Percentiles rank a stretch among this genome's conserved stretches.
phyloP scores from a whole-genome alignment of 805 yeast genomes.

The Hanseniaspora taiwanica region DNA sequence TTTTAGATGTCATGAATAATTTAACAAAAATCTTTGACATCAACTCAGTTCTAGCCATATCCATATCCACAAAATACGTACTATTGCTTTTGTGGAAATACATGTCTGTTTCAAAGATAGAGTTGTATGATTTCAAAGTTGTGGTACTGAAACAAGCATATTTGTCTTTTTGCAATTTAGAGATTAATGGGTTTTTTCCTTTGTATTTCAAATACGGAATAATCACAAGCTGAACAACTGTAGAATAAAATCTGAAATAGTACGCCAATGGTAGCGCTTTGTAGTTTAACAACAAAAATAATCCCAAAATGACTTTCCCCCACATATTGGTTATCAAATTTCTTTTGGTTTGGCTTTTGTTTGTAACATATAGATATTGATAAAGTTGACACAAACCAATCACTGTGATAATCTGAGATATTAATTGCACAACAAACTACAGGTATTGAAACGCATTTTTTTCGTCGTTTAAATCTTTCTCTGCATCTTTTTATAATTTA shows the following conservation, averaged over 20 bases:
- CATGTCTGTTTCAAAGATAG: conserved; percentile 73
- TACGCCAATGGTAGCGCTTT: conserved; percentile 62
- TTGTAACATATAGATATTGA: too few relatives aligned
- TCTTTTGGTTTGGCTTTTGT: background rate
- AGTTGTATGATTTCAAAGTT: conserved; percentile 39
- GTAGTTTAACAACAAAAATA: conserved; percentile 14
- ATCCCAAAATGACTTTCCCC: background rate
- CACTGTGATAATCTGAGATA: too few relatives aligned
- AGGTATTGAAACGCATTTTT: too few relatives aligned
- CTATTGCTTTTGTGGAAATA: conserved; percentile 81
- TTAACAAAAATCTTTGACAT: conserved; percentile 45
- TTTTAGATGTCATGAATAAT: conserved; percentile 33
- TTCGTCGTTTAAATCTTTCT: too few relatives aligned
- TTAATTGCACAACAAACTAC: too few relatives aligned
- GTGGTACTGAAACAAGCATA: conserved; percentile 30
- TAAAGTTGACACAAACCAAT: background rate
- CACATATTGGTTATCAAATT: background rate
- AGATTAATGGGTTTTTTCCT: conserved; percentile 11
- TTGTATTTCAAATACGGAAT: conserved; percentile 22
- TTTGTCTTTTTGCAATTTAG: conserved; percentile 10
- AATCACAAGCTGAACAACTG: conserved; percentile 29
- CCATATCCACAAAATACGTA: conserved; percentile 72
- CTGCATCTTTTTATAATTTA: too few relatives aligned
- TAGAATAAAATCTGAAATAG: conserved; percentile 44
- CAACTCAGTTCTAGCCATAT: conserved; percentile 57